Conservation (phyloP, 2,329 filamentous ascomycete genomes). For the Claviceps lovelessii region DNA sequence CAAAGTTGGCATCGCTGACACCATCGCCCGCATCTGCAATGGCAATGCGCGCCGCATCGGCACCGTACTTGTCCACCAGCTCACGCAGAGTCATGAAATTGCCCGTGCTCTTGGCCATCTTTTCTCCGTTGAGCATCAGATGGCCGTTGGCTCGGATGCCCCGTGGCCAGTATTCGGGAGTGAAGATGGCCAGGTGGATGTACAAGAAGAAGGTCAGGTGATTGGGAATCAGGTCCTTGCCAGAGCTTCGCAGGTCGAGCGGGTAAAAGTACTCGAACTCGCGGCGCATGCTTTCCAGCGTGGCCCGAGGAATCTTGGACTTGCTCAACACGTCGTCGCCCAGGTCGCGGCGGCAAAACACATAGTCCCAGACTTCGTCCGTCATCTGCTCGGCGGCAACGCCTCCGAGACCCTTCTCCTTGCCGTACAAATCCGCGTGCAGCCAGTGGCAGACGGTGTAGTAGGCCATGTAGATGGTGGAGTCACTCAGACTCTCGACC, state of each 20-base stretch:
- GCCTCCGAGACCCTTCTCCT: conserved; percentile 50
- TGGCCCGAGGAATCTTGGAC: conserved; percentile 58
- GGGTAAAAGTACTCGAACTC: conserved; percentile 98
- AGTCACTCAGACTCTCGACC: conserved; percentile 84
- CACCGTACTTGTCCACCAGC: conserved; percentile 80
- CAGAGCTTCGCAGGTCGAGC: conserved; percentile 71
- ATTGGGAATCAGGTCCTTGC: conserved; percentile 87
- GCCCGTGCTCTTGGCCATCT: conserved; percentile 96
- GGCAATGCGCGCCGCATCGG: conserved; percentile 80
- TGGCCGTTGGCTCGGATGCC: conserved; percentile 84
- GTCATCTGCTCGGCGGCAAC: conserved; percentile 76
- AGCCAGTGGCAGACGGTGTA: conserved; percentile 55
- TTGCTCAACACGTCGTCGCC: conserved; percentile 48
- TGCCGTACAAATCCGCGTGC: conserved; percentile 77
- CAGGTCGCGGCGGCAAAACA: conserved; percentile 66
- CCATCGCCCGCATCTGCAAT: conserved; percentile 90
- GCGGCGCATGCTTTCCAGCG: conserved; percentile 66
- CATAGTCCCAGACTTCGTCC: conserved; percentile 91
- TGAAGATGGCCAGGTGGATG: conserved; percentile 81
- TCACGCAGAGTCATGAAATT: conserved; percentile 91
- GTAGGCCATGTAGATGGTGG: conserved; percentile 82
- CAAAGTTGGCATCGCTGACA: conserved; percentile 92
- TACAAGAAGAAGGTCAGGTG: conserved; percentile 95
- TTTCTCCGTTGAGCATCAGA: conserved; percentile 86
- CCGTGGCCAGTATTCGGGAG: conserved; percentile 74